Conservation (phyloP, 2,329 filamentous ascomycete genomes). For the Metarhizium humberi region DNA sequence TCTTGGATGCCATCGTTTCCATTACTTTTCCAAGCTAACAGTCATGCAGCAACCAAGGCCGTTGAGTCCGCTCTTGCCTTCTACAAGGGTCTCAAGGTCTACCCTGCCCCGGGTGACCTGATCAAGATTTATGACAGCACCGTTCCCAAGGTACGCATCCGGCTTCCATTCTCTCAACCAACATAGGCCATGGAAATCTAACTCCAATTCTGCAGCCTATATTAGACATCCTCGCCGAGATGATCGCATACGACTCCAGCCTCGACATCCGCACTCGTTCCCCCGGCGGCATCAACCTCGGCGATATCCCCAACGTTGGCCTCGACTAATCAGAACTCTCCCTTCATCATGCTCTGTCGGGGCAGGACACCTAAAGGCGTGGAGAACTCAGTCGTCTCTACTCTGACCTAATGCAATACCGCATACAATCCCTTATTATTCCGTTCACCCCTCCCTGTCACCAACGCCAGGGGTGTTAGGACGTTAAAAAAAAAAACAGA, state of each 20-base stretch:
- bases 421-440: background rate
- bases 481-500: background rate
- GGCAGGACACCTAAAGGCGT: background rate
- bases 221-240: conserved; percentile 91
- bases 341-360: background rate
- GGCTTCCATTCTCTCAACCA: background rate
- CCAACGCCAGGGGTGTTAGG: background rate
- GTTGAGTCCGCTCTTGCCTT: conserved; percentile 88
- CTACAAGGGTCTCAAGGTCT: conserved; percentile 98
- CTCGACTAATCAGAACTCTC: conserved; percentile 34
- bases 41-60: conserved; percentile 47
- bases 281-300: conserved; percentile 30
- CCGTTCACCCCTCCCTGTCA: background rate
- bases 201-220: conserved; percentile 51
- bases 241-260: conserved; percentile 85
- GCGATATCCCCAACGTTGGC: conserved; percentile 41
- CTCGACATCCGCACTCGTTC: conserved; percentile 47
- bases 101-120: conserved; percentile 84
- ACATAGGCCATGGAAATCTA: background rate
- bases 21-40: background rate
- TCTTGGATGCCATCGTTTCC: background rate
- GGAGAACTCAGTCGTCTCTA: background rate
- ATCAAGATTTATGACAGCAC: conserved; percentile 99
- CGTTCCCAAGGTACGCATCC: conserved; percentile 67
- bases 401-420: background rate